These are phyloP conservation scores for Suillus subaureus DNA, from an alignment of 768 basidiomycete species.

Conservation along the genomic window DNA sequence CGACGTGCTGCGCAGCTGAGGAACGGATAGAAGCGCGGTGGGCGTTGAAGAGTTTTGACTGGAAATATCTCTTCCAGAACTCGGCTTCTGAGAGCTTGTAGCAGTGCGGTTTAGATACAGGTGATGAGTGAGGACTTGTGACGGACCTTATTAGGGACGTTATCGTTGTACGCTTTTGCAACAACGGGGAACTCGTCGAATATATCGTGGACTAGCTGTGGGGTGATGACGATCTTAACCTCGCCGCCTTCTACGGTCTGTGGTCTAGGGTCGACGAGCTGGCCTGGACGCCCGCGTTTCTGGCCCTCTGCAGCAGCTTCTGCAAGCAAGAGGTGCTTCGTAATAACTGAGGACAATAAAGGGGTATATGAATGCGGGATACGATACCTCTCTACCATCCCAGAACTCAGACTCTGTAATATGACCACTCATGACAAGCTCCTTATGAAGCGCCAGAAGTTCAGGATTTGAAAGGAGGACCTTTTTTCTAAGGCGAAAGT, in stretches of 20 bases:
- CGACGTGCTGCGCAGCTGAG: conserved; percentile 79
- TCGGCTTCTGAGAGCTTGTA: conserved; percentile 82
- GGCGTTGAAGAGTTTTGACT: conserved; percentile 92
- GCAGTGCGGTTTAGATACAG: conserved; percentile 16
- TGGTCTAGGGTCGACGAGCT: conserved; percentile 86
- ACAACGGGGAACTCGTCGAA: conserved; percentile 98
- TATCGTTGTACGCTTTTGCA: conserved; percentile 87
- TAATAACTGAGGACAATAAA: conserved; percentile 23
- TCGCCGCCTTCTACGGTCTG: conserved; percentile 84
- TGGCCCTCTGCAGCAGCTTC: conserved; percentile 75
- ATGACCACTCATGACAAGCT: conserved; percentile 82
- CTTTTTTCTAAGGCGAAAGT: conserved; percentile 76
- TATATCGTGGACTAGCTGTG: conserved; percentile 91
- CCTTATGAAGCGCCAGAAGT: conserved; percentile 78
- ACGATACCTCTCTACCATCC: conserved; percentile 87
- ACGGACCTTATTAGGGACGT: conserved; percentile 82
- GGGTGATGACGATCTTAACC: conserved; percentile 87
- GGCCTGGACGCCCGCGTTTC: conserved; percentile 80
- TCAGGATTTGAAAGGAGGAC: conserved; percentile 80
- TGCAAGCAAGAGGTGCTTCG: conserved; percentile 73
- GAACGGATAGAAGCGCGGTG: conserved; percentile 93
- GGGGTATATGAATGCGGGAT: conserved; percentile 15
- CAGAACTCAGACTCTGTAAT: conserved; percentile 96
- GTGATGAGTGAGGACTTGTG: not conserved
- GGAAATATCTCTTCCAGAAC: conserved; percentile 98